Percentiles rank a stretch among this genome's conserved stretches.
Conservation (phyloP, 768 basidiomycete species). For the Chiua virens region DNA sequence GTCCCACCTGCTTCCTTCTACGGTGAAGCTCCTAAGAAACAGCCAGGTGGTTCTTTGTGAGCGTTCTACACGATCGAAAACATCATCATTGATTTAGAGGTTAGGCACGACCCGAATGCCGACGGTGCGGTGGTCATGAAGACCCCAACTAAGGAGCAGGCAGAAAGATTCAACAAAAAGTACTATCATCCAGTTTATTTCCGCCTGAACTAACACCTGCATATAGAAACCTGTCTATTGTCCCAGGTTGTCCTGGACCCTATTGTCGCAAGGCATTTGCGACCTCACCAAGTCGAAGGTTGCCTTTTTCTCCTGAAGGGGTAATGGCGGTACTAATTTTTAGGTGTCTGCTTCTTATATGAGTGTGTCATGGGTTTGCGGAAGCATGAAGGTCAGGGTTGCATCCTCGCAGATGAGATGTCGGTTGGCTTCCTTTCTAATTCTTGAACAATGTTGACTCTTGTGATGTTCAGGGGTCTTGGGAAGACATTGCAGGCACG, state of each 20-base stretch:
- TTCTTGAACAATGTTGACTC: slow-evolving; percentile 9
- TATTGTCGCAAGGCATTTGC: slow-evolving; percentile 67
- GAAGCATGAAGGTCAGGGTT: slow-evolving; percentile 88
- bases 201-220: slow-evolving; percentile 2
- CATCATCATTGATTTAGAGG: not conserved
- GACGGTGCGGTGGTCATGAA: slow-evolving; percentile 88
- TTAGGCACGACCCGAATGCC: slow-evolving; percentile 74
- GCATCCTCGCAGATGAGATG: slow-evolving; percentile 98
- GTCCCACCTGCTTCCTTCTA: slow-evolving; percentile 66
- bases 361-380: slow-evolving; percentile 94
- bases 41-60: slow-evolving; percentile 23
- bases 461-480: slow-evolving; percentile 66
- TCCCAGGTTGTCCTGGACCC: slow-evolving; percentile 92
- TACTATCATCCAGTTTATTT: slow-evolving; percentile 26
- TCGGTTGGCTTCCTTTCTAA: slow-evolving; percentile 29
- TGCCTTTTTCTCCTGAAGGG: slow-evolving; percentile 5
- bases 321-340: slow-evolving; percentile 1
- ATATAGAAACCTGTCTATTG: slow-evolving; percentile 57
- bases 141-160: slow-evolving; percentile 65
- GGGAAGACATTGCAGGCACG: slow-evolving; percentile 90
- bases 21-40: slow-evolving; percentile 37
- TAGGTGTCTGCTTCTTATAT: slow-evolving; percentile 88
- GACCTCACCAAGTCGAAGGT: slow-evolving; percentile 92
- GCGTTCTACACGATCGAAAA: not conserved
- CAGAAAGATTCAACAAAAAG: slow-evolving; percentile 70